Conservation (phyloP, 768 basidiomycete genomes). For the Dacryopinax primogenitus region DNA sequence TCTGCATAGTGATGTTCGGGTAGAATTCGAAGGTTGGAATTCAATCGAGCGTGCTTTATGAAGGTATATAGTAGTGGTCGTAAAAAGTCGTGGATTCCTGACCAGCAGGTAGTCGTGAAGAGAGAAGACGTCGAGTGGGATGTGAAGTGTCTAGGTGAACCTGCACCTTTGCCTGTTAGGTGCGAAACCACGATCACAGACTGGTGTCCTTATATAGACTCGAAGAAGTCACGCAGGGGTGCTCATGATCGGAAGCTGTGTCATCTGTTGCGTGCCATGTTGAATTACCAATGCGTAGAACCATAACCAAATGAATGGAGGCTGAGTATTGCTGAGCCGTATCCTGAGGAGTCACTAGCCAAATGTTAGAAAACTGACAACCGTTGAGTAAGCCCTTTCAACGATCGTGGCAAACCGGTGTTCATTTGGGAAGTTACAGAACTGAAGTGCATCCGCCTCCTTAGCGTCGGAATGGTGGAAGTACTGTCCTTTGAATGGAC, state of each 20-base stretch:
- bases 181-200: not conserved
- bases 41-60: not conserved
- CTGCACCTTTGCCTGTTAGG: slow-evolving; percentile 1
- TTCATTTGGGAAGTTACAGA: too few species aligned
- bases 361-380: too few species aligned
- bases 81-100: slow-evolving; percentile 2
- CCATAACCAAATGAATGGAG: too few species aligned
- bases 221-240: not conserved
- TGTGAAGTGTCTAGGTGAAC: not conserved
- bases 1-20: not conserved
- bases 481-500: too few species aligned
- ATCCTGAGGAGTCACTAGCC: too few species aligned
- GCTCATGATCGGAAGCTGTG: not conserved
- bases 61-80: not conserved
- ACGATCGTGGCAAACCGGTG: too few species aligned
- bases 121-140: slow-evolving; percentile 1
- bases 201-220: not conserved
- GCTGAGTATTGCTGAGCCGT: too few species aligned
- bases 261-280: too few species aligned
- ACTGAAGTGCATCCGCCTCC: too few species aligned
- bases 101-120: slow-evolving; percentile 3
- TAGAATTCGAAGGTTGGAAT: not conserved
- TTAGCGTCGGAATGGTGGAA: too few species aligned
- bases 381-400: too few species aligned
- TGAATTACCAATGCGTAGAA: too few species aligned